phyloP scores from a whole-genome alignment of 805 yeast genomes.

The Maudiozyma saulgeensis region DNA sequence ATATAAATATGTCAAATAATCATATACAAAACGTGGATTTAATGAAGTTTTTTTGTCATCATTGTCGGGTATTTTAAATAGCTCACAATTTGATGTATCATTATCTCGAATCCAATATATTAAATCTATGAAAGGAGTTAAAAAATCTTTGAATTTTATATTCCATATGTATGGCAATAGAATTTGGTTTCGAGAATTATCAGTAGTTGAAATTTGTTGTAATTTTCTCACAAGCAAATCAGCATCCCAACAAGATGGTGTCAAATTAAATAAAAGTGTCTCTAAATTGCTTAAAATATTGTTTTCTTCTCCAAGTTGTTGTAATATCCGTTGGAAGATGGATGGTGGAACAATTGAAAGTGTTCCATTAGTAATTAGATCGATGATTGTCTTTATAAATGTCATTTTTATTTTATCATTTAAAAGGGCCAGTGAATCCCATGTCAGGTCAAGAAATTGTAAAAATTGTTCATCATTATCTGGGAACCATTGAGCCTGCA shows the following conservation, averaged over 20 bases:
- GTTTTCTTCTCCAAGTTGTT: neutral
- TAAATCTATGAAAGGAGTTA: slow-evolving; percentile 60
- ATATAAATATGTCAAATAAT: slow-evolving; percentile 57
- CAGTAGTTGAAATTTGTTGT: slow-evolving; percentile 21
- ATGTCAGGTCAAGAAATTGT: slow-evolving; percentile 3
- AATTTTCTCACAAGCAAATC: slow-evolving; percentile 66
- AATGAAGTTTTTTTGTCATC: neutral
- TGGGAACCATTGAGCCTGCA: slow-evolving; percentile 2
- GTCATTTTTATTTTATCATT: neutral
- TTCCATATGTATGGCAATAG: slow-evolving; percentile 63
- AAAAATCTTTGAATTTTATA: slow-evolving; percentile 55
- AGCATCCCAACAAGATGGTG: slow-evolving; percentile 60
- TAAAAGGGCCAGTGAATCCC: slow-evolving; percentile 5
- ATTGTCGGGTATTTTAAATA: slow-evolving; percentile 1
- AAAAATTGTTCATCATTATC: neutral
- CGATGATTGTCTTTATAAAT: neutral
- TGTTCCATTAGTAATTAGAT: neutral
- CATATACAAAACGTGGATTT: slow-evolving; percentile 31
- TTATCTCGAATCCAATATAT: slow-evolving; percentile 20
- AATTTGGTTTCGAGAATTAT: neutral
- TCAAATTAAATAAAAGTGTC: slow-evolving; percentile 59
- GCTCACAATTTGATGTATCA: neutral
- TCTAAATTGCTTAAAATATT: slow-evolving; percentile 35
- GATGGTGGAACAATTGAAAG: slow-evolving; percentile 48
- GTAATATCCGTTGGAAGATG: slow-evolving; percentile 54